A percentile compares a stretch with the other conserved stretches of the same genome.
Evolutionary conservation across 495 filamentous ascomycete species (phyloP).

Genomic region (Halenospora varia): DNA sequence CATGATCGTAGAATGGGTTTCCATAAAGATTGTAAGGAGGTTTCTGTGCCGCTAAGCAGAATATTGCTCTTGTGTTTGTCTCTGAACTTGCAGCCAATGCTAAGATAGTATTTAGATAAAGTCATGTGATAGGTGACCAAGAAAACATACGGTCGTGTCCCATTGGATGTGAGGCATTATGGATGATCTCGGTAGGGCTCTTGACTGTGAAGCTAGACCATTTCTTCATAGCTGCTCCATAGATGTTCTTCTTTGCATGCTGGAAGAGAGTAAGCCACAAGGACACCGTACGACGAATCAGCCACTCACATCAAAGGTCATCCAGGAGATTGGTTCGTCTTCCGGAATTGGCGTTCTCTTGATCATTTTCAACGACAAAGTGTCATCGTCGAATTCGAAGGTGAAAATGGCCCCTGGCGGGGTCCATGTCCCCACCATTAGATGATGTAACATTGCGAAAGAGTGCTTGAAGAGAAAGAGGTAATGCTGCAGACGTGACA

Average conservation of each 20-base stretch:
- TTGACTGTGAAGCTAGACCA: conserved; percentile 77
- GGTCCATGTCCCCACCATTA: conserved; percentile 84
- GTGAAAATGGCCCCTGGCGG: conserved; percentile 83
- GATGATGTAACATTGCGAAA: conserved; percentile 67
- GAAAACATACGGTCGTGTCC: conserved; percentile 48
- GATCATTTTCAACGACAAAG: conserved; percentile 61
- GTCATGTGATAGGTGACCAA: conserved; percentile 5
- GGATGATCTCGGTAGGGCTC: conserved; percentile 72
- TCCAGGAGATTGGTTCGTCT: conserved; percentile 85
- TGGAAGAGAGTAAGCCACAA: conserved; percentile 26
- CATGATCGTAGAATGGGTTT: conserved; percentile 83
- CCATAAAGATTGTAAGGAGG: conserved; percentile 78
- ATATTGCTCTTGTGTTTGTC: conserved; percentile 82
- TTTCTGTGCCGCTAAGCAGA: conserved; percentile 71
- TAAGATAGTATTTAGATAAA: conserved; percentile 28
- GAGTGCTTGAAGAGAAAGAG: neutral
- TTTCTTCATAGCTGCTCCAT: conserved; percentile 85
- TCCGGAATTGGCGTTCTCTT: conserved; percentile 76
- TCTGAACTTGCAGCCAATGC: conserved; percentile 61
- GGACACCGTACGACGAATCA: neutral
- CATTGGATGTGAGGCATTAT: conserved; percentile 69
- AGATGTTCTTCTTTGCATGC: conserved; percentile 78
- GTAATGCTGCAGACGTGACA: neutral
- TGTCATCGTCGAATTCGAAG: conserved; percentile 76
- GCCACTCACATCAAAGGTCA: conserved; percentile 70